phyloP scores from a whole-genome alignment of 2,329 filamentous ascomycete species.

The Hypoxylon sp. region DNA sequence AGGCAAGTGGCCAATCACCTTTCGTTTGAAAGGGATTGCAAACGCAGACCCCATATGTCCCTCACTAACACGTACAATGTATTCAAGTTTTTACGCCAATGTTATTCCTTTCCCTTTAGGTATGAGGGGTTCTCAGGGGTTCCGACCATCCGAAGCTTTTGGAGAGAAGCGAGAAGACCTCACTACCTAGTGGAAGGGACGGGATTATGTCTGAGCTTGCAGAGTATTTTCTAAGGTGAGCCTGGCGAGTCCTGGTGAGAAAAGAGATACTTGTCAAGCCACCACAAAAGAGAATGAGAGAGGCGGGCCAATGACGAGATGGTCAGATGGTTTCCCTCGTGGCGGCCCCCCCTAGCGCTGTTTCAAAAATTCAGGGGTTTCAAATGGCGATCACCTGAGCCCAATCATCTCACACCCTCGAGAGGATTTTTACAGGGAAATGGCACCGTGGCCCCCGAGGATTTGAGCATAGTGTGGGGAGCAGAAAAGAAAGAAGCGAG shows the following conservation, averaged over 20 bases:
- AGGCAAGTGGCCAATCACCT: constrained; percentile 23
- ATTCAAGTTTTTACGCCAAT: constrained; percentile 4
- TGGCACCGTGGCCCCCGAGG: constrained; percentile 38
- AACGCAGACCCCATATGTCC: constrained; percentile 11
- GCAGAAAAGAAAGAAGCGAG: not conserved
- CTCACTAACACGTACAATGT: constrained; percentile 4
- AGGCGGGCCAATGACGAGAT: constrained; percentile 29
- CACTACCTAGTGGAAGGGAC: constrained; percentile 6
- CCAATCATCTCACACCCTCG: constrained; percentile 32
- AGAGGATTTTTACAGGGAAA: not conserved
- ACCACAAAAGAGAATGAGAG: constrained; percentile 4
- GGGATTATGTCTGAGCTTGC: constrained; percentile 11
- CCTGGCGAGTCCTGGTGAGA: not conserved
- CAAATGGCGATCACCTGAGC: constrained; percentile 38
- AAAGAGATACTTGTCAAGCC: constrained; percentile 8
- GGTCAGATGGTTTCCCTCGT: constrained; percentile 6
- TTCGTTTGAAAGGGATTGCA: constrained; percentile 17
- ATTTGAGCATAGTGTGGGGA: constrained; percentile 25
- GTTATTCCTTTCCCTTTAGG: constrained; percentile 3
- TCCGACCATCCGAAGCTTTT: constrained; percentile 33
- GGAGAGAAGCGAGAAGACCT: too few species aligned
- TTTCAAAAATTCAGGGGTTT: constrained; percentile 39
- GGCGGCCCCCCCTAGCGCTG: constrained; percentile 28
- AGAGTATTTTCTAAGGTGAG: constrained; percentile 30
- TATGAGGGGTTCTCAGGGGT: constrained; percentile 18